Evolutionary conservation across 2,329 filamentous ascomycete genomes (phyloP), one percentile per base, ranked within the genome.

Genomic region (Corniculantispora saksenae): DNA sequence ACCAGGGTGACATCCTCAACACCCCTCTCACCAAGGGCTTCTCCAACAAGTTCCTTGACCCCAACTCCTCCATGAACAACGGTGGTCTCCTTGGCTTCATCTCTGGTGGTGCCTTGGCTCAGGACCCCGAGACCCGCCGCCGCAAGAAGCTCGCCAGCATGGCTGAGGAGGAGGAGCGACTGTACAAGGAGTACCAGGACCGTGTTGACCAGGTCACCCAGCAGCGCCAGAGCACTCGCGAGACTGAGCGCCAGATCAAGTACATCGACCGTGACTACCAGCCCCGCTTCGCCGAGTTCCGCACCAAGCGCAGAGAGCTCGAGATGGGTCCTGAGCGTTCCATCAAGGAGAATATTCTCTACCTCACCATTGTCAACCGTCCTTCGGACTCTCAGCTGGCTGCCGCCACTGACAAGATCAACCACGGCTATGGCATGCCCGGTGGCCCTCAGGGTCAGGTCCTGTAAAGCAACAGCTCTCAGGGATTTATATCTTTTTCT

Each of bases 11-110:
- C n/a, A 66, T 66, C 32, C 61, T 66, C 61, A 66, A 59, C 43
- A 66, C 65, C 4, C 65, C 65, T 2, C 47, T 59, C 38, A 63
- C 47, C 55, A 58, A 63, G 4, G 69, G 70, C 27, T 75, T 75
- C 64, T 72, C 69, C 56, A 75, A 73, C 21, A 73, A 73, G 25
- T 74, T 70, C 64, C 63, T 43, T 45, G 72, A 75, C 21, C 21
- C 71, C 27, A 62, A 72, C 4, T 71, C 70, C 43, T 67, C 73
- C 21, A 69, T 61, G 6, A 70, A 68, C 59, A 68, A 66, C 50
- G 61, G 61, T 29, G 65, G 65, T 15, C 61, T 66, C 10, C 45
- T 66, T 5, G 65, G 65, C 48, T 60, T 66, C 47, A 61, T 66
- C 50, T 63, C 65, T 12, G 65, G 65, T 12, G 65, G 65, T 35